Evolutionary conservation across 805 yeast genomes (phyloP).

Genomic region (Ogataea chonburiensis): DNA sequence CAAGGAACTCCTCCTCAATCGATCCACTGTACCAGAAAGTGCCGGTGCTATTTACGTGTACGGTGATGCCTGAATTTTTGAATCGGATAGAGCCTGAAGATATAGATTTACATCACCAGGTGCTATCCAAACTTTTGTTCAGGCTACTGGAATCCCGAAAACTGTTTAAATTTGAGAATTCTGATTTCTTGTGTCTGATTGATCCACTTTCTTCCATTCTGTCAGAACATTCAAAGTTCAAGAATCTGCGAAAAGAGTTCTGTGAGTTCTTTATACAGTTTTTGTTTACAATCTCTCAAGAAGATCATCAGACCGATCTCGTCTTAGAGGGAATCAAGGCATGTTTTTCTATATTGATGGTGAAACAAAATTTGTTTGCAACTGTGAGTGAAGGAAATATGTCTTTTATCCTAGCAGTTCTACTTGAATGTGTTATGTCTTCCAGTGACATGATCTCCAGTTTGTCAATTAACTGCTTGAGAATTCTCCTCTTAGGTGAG

Average conservation of each 20-base stretch:
- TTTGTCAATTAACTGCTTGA: conserved; percentile 25
- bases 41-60: neutral
- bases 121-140: conserved; percentile 6
- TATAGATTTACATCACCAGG: neutral
- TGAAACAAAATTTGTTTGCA: conserved; percentile 16
- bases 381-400: conserved; percentile 12
- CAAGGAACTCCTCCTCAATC: too few species aligned
- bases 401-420: conserved; percentile 13
- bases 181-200: conserved; percentile 5
- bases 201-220: conserved; percentile 10
- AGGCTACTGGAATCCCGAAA: conserved; percentile 12
- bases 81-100: neutral
- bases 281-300: too few species aligned
- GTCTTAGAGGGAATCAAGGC: conserved; percentile 14
- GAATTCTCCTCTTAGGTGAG: conserved; percentile 19
- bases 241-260: conserved; percentile 20
- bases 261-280: conserved; percentile 17
- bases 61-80: conserved; percentile 1
- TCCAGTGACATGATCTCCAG: conserved; percentile 16
- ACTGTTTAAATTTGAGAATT: conserved; percentile 9
- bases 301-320: too few species aligned
- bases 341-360: conserved; percentile 28
- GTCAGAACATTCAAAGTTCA: conserved; percentile 9
- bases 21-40: conserved; percentile 2
- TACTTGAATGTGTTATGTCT: conserved; percentile 17